A percentile compares a stretch with the other conserved stretches of the same genome.
These are phyloP conservation scores for Amphibolis antarctica DNA, from an alignment of 106 monocot species.

Conservation along the genomic window DNA sequence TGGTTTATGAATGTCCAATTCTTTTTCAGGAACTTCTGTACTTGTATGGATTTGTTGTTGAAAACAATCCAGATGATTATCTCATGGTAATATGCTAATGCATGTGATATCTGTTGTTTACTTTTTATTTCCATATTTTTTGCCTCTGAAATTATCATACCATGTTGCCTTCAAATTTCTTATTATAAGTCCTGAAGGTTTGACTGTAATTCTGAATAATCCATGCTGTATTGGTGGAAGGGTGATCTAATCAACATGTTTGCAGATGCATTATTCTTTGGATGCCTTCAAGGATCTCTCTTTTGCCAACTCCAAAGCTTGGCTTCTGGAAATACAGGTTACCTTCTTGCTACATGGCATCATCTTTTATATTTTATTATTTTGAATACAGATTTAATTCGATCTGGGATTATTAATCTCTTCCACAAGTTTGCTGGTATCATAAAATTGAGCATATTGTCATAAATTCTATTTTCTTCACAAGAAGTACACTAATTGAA, in stretches of 20 bases:
- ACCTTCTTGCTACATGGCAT: not conserved
- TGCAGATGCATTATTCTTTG: constrained; percentile 83
- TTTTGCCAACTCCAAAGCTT: constrained; percentile 45
- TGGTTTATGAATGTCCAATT: not conserved
- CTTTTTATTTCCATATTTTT: not conserved
- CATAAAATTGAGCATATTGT: too few species aligned
- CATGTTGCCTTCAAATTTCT: not conserved
- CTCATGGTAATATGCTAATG: constrained; percentile 55
- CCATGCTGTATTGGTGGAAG: not conserved
- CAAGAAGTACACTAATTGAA: too few species aligned
- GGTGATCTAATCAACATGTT: not conserved
- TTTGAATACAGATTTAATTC: not conserved
- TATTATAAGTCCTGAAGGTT: not conserved
- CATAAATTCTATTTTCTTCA: too few species aligned
- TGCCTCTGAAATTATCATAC: not conserved
- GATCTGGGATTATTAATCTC: too few species aligned
- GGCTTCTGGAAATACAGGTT: constrained; percentile 72
- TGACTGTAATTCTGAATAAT: not conserved
- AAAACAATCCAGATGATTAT: constrained; percentile 79
- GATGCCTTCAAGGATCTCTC: constrained; percentile 53
- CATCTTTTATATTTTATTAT: not conserved
- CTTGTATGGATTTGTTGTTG: constrained; percentile 82
- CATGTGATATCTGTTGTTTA: not conserved
- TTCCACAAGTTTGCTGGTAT: too few species aligned
- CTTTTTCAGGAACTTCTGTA: constrained; percentile 76